Percentiles rank a stretch among this genome's conserved stretches.
Conservation (phyloP, 163 green algal species). For the Chlamydomonas reinhardtii region DNA sequence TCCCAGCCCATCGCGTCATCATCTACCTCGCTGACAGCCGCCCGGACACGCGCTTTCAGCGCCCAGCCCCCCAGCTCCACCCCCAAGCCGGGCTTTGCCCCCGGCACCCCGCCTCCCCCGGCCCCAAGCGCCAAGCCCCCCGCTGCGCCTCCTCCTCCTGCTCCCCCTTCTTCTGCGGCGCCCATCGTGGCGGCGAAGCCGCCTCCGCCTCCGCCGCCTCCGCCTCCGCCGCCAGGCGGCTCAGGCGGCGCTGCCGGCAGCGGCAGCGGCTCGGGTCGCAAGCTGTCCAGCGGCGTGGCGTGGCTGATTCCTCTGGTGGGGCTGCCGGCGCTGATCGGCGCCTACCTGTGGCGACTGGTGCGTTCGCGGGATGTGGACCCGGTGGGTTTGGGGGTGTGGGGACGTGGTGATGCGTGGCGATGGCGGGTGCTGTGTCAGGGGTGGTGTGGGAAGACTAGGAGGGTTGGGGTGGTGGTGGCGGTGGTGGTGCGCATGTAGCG, state of each 20-base stretch:
- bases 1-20: too few species aligned
- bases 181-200: not conserved
- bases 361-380: not conserved
- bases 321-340: not conserved
- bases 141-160: not conserved
- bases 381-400: too few species aligned
- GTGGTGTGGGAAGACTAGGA: too few species aligned
- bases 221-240: not conserved
- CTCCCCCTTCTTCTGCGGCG: not conserved
- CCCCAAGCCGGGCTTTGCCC: conserved; percentile 29
- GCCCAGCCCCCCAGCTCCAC: not conserved
- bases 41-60: not conserved
- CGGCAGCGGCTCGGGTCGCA: too few species aligned
- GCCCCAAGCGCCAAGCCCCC: not conserved
- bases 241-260: not conserved
- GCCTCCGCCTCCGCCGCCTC: not conserved
- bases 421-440: too few species aligned
- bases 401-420: too few species aligned
- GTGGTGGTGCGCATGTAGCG: too few species aligned
- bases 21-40: too few species aligned
- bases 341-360: conserved; percentile 33
- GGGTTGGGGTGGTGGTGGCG: too few species aligned
- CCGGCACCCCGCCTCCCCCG: not conserved
- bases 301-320: conserved; percentile 26
- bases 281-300: not conserved